phyloP scores from a whole-genome alignment of 257 asterid genomes.

The Paulownia fortunei region DNA sequence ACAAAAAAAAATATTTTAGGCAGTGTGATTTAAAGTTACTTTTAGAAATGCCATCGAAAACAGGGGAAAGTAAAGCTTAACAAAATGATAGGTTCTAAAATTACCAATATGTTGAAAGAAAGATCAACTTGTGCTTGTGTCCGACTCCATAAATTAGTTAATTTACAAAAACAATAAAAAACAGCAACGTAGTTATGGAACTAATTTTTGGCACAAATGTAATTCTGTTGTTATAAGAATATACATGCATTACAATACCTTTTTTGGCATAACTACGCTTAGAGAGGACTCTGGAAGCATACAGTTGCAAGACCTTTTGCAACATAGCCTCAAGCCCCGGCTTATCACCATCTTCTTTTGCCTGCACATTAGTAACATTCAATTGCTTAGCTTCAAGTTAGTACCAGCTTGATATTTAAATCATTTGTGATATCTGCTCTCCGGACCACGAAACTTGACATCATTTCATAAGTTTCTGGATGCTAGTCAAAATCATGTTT shows the following conservation, averaged over 20 bases:
- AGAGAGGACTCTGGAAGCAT: slow-evolving; percentile 88
- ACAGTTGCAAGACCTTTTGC: slow-evolving; percentile 91
- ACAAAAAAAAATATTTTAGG: neutral
- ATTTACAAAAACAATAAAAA: neutral
- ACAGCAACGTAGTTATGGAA: slow-evolving; percentile 12
- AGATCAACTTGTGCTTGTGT: neutral
- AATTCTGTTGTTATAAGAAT: neutral
- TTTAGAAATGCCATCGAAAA: neutral
- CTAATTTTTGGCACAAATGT: neutral
- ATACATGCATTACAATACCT: slow-evolving; percentile 47
- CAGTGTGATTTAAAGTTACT: neutral
- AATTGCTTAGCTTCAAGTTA: slow-evolving; percentile 31
- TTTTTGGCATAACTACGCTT: slow-evolving; percentile 91
- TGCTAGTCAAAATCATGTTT: slow-evolving; percentile 19
- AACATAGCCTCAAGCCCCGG: slow-evolving; percentile 99
- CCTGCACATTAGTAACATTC: slow-evolving; percentile 55
- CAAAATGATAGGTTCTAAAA: neutral
- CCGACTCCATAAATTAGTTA: neutral
- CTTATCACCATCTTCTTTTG: slow-evolving; percentile 89
- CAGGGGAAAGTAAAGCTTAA: neutral
- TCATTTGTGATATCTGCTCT: slow-evolving; percentile 3
- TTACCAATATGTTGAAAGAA: neutral
- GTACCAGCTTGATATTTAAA: neutral
- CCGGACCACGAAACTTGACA: neutral
- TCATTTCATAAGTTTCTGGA: neutral